Evolutionary conservation across 768 basidiomycete genomes (phyloP).

Genomic region (Lactarius tabidus): DNA sequence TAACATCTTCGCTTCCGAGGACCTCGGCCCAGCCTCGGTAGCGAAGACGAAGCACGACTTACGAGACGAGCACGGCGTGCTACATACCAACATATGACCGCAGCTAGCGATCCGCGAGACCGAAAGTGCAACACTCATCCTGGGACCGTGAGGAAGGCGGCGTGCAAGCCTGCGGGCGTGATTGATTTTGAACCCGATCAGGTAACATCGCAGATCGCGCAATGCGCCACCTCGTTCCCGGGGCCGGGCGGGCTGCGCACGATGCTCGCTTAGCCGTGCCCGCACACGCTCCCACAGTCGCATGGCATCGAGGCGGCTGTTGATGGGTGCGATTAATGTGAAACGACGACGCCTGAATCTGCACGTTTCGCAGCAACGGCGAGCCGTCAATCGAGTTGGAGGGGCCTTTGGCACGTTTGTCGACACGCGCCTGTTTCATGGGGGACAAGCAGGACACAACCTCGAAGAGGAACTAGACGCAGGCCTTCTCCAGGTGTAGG

Average conservation of each 20-base stretch:
- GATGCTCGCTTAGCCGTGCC: not conserved
- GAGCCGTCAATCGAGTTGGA: not conserved
- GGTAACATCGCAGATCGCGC: not conserved
- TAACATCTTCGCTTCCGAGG: not conserved
- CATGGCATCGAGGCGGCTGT: not conserved
- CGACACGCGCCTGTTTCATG: not conserved
- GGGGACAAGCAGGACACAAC: not conserved
- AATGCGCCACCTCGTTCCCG: not conserved
- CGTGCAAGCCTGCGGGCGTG: not conserved
- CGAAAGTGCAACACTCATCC: not conserved
- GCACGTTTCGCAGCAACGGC: not conserved
- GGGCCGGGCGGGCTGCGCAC: not conserved
- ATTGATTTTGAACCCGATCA: not conserved
- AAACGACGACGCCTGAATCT: not conserved
- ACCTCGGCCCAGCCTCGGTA: not conserved
- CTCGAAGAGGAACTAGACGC: not conserved
- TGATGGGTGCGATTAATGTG: not conserved
- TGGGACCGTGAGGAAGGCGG: not conserved
- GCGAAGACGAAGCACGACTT: not conserved
- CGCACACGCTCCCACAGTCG: not conserved
- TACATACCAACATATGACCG: not conserved
- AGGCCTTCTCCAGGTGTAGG: not conserved
- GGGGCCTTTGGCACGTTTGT: not conserved
- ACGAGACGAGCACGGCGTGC: slow-evolving; percentile 1
- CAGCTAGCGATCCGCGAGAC: not conserved